These are phyloP conservation scores for Fraxinus pennsylvanica DNA, from an alignment of 257 asterid species.

Conservation along the genomic window DNA sequence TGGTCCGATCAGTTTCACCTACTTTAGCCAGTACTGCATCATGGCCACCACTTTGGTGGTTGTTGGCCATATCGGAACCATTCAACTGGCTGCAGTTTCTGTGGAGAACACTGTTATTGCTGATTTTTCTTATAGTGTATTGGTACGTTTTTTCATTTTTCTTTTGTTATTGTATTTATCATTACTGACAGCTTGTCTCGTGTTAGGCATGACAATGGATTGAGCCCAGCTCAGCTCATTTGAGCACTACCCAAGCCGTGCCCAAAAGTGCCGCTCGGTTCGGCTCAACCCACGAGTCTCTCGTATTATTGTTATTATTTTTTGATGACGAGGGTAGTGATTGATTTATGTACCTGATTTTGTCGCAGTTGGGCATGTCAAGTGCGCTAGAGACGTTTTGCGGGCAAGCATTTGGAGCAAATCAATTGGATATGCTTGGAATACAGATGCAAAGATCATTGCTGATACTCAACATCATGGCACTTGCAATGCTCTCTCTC, in stretches of 20 bases:
- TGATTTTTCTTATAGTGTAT: constrained; percentile 49
- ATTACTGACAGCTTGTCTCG: background rate
- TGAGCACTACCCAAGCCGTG: too few relatives aligned
- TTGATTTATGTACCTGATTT: background rate
- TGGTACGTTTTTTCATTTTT: constrained; percentile 32
- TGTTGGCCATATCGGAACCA: constrained; percentile 56
- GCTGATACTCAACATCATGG: constrained; percentile 42
- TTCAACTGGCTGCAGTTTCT: constrained; percentile 61
- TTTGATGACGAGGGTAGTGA: too few relatives aligned
- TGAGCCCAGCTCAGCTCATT: too few relatives aligned
- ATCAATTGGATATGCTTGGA: constrained; percentile 45
- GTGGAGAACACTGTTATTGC: constrained; percentile 57
- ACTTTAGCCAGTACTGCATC: constrained; percentile 51
- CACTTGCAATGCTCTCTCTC: constrained; percentile 24
- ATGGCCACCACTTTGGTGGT: constrained; percentile 53
- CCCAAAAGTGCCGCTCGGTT: too few relatives aligned
- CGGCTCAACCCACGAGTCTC: too few relatives aligned
- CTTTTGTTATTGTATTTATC: background rate
- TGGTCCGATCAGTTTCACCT: constrained; percentile 64
- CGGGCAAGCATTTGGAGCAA: constrained; percentile 69
- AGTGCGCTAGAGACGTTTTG: constrained; percentile 74
- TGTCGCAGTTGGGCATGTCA: constrained; percentile 54
- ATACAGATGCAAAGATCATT: constrained; percentile 55
- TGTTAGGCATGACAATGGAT: too few relatives aligned
- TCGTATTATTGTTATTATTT: too few relatives aligned